Evolutionary conservation across 164 flowering plant genomes (phyloP).

Genomic region (Liquidambar formosana): DNA sequence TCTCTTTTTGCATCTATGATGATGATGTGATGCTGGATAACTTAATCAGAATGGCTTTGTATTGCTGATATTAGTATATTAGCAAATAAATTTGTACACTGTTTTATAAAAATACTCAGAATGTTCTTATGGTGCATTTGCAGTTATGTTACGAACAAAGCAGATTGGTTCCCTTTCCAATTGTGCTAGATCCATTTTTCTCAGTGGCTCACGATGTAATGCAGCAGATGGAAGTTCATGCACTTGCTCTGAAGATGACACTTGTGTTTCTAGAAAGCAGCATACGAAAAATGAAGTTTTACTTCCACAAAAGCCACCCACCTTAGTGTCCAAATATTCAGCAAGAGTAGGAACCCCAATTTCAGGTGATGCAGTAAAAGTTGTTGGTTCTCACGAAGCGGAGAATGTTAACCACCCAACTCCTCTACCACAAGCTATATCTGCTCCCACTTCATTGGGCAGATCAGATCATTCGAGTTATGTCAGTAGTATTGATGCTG

Average conservation of each 20-base stretch:
- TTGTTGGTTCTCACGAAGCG: constrained; percentile 27
- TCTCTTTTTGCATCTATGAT: neutral
- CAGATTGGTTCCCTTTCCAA: constrained; percentile 70
- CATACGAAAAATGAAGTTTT: constrained; percentile 30
- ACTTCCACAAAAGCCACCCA: constrained; percentile 36
- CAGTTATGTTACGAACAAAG: constrained; percentile 87
- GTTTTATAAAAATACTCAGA: neutral
- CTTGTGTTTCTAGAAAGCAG: constrained; percentile 51
- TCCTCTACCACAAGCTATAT: constrained; percentile 33
- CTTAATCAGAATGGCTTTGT: neutral
- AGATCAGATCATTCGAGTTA: constrained; percentile 36
- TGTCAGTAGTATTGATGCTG: constrained; percentile 31
- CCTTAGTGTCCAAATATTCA: constrained; percentile 37
- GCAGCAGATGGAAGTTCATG: constrained; percentile 79
- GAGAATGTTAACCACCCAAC: constrained; percentile 29
- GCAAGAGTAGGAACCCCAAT: constrained; percentile 32
- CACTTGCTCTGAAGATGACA: constrained; percentile 74
- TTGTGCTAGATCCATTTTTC: constrained; percentile 73
- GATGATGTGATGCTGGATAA: neutral
- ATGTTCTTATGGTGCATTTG: constrained; percentile 8
- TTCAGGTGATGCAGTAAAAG: constrained; percentile 35
- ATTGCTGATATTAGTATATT: neutral
- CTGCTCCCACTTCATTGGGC: constrained; percentile 31
- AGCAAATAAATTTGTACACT: neutral
- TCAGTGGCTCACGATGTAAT: constrained; percentile 68